These are phyloP conservation scores for Lagenaria siceraria DNA, from an alignment of 306 rosid genomes.

Conservation along the genomic window DNA sequence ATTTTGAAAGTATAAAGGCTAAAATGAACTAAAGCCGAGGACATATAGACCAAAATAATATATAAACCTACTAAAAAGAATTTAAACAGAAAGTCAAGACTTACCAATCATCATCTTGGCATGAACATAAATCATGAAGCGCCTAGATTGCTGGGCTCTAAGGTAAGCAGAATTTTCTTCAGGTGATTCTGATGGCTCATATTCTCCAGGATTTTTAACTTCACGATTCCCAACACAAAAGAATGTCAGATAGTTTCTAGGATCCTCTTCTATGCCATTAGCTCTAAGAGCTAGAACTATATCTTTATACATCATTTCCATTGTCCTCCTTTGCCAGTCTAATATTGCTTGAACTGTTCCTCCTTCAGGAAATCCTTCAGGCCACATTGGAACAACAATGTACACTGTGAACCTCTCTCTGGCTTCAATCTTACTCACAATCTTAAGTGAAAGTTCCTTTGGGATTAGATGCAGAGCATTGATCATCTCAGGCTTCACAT, in stretches of 20 bases:
- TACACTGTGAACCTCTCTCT: slow-evolving; percentile 38
- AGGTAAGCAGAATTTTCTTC: slow-evolving; percentile 22
- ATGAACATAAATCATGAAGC: slow-evolving; percentile 43
- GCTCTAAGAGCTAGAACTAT: slow-evolving; percentile 14
- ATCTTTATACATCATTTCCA: slow-evolving; percentile 39
- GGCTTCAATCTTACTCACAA: slow-evolving; percentile 27
- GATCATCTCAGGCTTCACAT: slow-evolving; percentile 26
- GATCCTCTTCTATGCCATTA: slow-evolving; percentile 26
- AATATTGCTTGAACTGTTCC: slow-evolving; percentile 41
- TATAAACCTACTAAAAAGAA: no score
- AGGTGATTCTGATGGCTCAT: slow-evolving; percentile 26
- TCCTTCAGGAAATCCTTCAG: slow-evolving; percentile 35
- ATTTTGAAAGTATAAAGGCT: no score
- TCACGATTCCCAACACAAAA: slow-evolving; percentile 40
- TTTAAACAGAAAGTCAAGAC: background rate
- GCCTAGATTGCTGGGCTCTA: slow-evolving; percentile 30
- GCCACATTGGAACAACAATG: slow-evolving; percentile 39
- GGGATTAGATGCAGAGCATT: slow-evolving; percentile 37
- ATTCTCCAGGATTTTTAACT: slow-evolving; percentile 31
- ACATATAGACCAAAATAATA: no score
- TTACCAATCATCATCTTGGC: slow-evolving; percentile 47
- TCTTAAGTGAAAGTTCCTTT: slow-evolving; percentile 38
- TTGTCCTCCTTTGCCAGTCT: slow-evolving; percentile 44
- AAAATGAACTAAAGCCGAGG: no score
- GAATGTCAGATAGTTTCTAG: slow-evolving; percentile 34